Evolutionary conservation across 2,329 filamentous ascomycete species (phyloP), one percentile per base, ranked within the genome.

Genomic region (Nemania abortiva): DNA sequence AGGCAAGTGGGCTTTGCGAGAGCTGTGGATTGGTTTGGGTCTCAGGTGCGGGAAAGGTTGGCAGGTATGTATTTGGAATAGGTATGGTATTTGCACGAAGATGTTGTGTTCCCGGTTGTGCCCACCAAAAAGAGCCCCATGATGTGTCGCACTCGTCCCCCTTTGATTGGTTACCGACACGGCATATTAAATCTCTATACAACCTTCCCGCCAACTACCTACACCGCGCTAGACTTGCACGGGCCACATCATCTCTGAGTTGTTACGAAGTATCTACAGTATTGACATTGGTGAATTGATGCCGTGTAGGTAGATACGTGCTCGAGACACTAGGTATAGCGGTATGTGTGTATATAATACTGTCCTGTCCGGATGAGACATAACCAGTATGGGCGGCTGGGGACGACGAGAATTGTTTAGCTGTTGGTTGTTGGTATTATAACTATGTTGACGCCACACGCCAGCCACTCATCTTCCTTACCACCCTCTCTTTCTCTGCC

Each of bases 151-250:
- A 53, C n/a, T 49, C 10, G 39, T 49, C 42, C 29, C 15, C 34
- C 29, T 59, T 49, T 70, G 49, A 72, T 72, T 72, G 70, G 70
- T 72, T 72, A 72, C 70, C 70, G 70, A 70, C 66, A 58, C 63
- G 67, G 69, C 69, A 71, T 64, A 65, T 70, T 39, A 50, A 66
- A 57, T 66, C 58, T 55, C 45, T 54, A 58, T 45, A 52, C 29
- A 53, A 65, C 58, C 65, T 53, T 27, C 24, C 13, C 7, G 13
- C 11, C 13, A 15, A 42, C 37, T 42, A 42, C 37, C 37, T 42
- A 42, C 6, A 11, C 13, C 3, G 11, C 5, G 20, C 34, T 39
- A 34, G 50, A 27, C 42, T 65, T 37, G 31, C 61, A 63, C 39
- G 39, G 34, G 42, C 62, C 57, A 62, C 56, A 55, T 29, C 24